Evolutionary conservation across 2,329 filamentous ascomycete species (phyloP).

Genomic region (Diaporthe citrichinensis): DNA sequence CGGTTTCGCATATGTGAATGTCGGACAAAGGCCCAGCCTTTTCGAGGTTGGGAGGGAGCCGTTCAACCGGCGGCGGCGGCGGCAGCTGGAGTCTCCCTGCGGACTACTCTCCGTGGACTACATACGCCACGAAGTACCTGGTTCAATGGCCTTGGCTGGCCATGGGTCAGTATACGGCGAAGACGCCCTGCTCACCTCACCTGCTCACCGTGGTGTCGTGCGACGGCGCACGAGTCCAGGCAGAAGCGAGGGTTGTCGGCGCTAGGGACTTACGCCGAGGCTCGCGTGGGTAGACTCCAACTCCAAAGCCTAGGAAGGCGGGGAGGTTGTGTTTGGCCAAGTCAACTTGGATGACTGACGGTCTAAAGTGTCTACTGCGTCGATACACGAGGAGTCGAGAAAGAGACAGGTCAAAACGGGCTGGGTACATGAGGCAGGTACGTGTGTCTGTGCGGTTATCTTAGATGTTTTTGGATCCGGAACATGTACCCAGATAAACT

Average conservation of each 20-base stretch:
- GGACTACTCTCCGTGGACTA: background rate
- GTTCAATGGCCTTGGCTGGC: background rate
- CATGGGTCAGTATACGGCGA: background rate
- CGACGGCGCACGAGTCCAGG: slow-evolving; percentile 23
- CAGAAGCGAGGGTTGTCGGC: slow-evolving; percentile 22
- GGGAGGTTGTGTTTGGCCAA: background rate
- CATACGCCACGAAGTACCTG: background rate
- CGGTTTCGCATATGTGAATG: slow-evolving; percentile 2
- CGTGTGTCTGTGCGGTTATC: slow-evolving; percentile 4
- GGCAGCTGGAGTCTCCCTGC: background rate
- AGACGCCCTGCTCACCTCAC: slow-evolving; percentile 18
- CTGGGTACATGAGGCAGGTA: background rate
- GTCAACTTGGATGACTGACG: background rate
- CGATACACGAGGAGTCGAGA: background rate
- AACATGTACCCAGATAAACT: background rate
- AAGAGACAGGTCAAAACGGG: background rate
- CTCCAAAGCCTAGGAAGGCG: background rate
- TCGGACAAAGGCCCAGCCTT: background rate
- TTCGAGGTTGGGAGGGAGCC: background rate
- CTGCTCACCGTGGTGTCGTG: slow-evolving; percentile 26
- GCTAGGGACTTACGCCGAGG: background rate
- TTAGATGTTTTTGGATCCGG: background rate
- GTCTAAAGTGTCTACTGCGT: background rate
- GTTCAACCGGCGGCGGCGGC: background rate
- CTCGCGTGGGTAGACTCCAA: background rate